Conservation (phyloP, 1,284 basidiomycete species). For the Microstroma glucosiphilum region DNA sequence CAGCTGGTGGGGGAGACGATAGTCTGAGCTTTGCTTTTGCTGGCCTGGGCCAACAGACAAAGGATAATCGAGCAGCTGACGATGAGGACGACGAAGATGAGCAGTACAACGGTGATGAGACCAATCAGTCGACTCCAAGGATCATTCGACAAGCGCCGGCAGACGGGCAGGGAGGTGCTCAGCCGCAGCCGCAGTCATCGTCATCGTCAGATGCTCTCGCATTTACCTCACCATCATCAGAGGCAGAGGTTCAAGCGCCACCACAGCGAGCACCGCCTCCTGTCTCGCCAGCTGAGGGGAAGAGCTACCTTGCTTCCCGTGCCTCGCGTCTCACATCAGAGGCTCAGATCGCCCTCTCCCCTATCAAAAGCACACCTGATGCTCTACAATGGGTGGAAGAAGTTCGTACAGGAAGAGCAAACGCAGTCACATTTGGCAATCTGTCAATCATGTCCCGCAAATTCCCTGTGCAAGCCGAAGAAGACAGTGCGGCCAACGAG, state of each 20-base stretch:
- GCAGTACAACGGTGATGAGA: background rate
- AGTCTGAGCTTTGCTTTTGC: background rate
- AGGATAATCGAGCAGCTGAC: background rate
- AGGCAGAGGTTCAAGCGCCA: background rate
- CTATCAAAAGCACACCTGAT: slow-evolving; percentile 30
- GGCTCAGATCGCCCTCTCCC: slow-evolving; percentile 13
- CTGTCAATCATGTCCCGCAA: slow-evolving; percentile 20
- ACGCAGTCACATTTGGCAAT: slow-evolving; percentile 20
- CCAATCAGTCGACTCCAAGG: background rate
- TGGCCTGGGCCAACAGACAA: too few relatives aligned
- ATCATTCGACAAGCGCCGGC: background rate
- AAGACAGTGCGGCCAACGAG: background rate
- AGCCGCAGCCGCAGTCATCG: background rate
- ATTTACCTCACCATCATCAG: background rate
- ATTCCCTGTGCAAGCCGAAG: slow-evolving; percentile 10
- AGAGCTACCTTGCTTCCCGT: slow-evolving; percentile 18
- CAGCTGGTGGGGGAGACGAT: background rate
- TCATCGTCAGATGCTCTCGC: background rate
- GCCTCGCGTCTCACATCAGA: slow-evolving; percentile 15
- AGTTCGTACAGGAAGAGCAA: slow-evolving; percentile 18
- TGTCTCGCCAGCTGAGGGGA: background rate
- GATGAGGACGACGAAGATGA: background rate
- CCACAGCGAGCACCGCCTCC: background rate
- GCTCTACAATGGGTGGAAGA: slow-evolving; percentile 24
- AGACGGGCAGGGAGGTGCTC: background rate